Base-by-base conservation (phyloP, 805 yeast species). In the Wickerhamomyces silvicola region DNA sequence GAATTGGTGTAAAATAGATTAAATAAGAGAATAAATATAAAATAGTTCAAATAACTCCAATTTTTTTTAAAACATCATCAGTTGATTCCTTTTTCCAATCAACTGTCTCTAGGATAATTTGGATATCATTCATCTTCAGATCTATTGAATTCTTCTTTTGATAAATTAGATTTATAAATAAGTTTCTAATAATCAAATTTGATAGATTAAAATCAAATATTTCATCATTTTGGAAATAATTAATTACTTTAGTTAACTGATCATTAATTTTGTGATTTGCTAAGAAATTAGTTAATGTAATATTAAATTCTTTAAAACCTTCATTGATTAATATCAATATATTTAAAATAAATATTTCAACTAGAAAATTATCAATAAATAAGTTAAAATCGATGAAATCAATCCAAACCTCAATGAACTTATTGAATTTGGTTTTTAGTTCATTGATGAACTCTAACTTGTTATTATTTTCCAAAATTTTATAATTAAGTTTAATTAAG, bases 1-100 rank as follows among this genome's bases (percentile, higher is more conserved):
- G 52, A 50, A 45, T 74, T 27, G 81, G 79, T 10, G 59, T 74
- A 68, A 64, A 27, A 33, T 30, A 18, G 18, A 27, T 11, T 25
- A 16, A 25, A 27, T 10, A 19, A 27, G n/a, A 27, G 13, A 17
- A 22, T 17, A 29, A 29, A 23, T 14, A n/a, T 20, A 22, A 22
- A 7, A 11, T 6, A 22, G 10, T 13, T 22, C 24, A 22, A 28
- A 50, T 33, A 10, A 56, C 58, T 14, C 59, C 58, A 30, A 56
- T 54, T 34, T 56, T 56, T 31, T 51, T 53, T 35, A 56, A 32
- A 5, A 56, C 61, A 27, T 56, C 60, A 36, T 56, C 60, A 0
- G 60, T 50, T 8, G 49, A 41, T 24, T 56, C 60, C 17, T 36
- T 54, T 17, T 43, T 49, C 61, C 61, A 56, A 36, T 56, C 61